phyloP scores from a whole-genome alignment of 192 early-diverging fungal genomes.

The Coemansia sp. region DNA sequence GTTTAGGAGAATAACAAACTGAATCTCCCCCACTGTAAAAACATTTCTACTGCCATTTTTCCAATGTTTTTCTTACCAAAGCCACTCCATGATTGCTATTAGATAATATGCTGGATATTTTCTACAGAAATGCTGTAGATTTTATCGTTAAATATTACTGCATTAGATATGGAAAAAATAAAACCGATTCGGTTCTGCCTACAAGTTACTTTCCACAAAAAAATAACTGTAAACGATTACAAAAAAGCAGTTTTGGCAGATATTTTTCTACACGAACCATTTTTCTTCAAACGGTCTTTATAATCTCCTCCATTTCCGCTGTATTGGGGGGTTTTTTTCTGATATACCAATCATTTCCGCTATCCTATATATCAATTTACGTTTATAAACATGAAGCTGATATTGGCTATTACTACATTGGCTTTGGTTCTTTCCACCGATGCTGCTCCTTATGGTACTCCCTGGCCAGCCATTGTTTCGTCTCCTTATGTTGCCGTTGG shows the following conservation, averaged over 20 bases:
- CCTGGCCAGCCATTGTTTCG: constrained; percentile 30
- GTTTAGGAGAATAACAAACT: no score
- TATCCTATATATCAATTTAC: neutral
- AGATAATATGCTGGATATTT: no score
- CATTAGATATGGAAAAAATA: no score
- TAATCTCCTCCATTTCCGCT: neutral
- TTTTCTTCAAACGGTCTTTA: neutral
- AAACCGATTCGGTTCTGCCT: no score
- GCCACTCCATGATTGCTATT: no score
- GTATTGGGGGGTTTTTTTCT: neutral
- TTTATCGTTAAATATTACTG: no score
- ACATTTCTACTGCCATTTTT: no score
- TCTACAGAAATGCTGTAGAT: no score
- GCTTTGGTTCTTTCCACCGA: constrained; percentile 18
- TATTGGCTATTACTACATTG: constrained; percentile 32
- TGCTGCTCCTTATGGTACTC: constrained; percentile 15
- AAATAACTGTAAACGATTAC: neutral
- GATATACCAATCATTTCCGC: neutral
- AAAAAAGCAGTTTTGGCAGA: constrained; percentile 8
- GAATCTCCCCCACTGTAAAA: no score
- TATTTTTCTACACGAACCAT: neutral
- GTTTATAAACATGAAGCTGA: constrained; percentile 32
- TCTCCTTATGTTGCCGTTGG: constrained; percentile 13
- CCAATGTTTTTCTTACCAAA: no score
- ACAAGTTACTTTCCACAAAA: constrained; percentile 1